Percentiles rank a stretch among this genome's conserved stretches.
phyloP scores from a whole-genome alignment of 2,329 filamentous ascomycete genomes.

The Dothistroma pini region DNA sequence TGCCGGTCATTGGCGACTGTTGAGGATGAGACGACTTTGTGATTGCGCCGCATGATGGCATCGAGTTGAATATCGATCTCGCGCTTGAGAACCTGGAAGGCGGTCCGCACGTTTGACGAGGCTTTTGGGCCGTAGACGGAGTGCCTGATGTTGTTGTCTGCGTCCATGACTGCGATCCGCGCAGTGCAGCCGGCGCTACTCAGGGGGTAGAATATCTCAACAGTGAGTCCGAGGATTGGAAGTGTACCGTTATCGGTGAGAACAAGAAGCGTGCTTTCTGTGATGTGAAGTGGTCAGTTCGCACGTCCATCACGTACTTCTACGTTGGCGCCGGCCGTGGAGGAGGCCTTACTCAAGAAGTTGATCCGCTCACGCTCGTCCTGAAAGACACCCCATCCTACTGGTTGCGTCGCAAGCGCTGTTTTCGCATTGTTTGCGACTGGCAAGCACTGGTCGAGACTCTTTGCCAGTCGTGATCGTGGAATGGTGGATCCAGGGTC shows the following conservation, averaged over 20 bases:
- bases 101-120: neutral
- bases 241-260: constrained; percentile 18
- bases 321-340: neutral
- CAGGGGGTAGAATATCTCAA: constrained; percentile 15
- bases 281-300: constrained; percentile 1
- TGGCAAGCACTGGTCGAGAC: constrained; percentile 11
- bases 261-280: constrained; percentile 14
- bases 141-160: neutral
- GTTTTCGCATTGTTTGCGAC: constrained; percentile 4
- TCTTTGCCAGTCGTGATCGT: constrained; percentile 2
- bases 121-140: neutral
- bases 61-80: constrained; percentile 3
- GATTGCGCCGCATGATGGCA: neutral
- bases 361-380: constrained; percentile 13
- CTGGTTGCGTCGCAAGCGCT: neutral
- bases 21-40: neutral
- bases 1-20: neutral
- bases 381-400: constrained; percentile 13
- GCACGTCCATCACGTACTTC: neutral
- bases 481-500: too few species aligned
- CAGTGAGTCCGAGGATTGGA: constrained; percentile 1
- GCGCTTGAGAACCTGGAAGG: neutral
- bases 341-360: constrained; percentile 16
- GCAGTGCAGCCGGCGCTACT: constrained; percentile 7
- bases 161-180: constrained; percentile 12